Base-by-base conservation (phyloP, 805 yeast genomes). In the Wickerhamiella bombiphila region DNA sequence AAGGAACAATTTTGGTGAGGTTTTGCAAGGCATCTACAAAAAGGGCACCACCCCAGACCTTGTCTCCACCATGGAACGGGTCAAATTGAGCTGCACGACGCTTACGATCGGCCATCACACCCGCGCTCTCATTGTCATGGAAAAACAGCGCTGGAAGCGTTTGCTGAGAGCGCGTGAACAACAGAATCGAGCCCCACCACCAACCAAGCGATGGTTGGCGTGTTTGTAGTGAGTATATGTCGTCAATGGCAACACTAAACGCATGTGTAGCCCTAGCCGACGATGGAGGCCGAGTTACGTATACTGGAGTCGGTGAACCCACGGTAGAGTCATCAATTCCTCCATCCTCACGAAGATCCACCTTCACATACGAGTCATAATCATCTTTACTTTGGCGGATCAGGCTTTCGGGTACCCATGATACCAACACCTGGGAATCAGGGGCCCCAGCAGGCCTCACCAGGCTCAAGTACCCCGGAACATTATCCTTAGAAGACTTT, bases 141-240 rank as follows among this genome's bases (percentile, higher is more conserved):
- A 91, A 86, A 56, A 86, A 91, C 29, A 91, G 51, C 3, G 85
- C 77, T 0, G 97, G 97, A 14, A 83, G 58, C 32, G 74, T 72
- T 6, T 72, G 72, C 30, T 61, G 72, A 22, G 58, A 54, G 45
- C 70, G 70, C 1, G 88, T 71, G 56, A 82, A 77, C 21, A 91
- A 57, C 2, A 83, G 63, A 13, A 88, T 61, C 0, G 94, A 80
- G 0, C 99, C 99, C 59, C 70, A 73, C 95, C 96, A 88, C 74
- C 85, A 76, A 2, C 86, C 93, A 13, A 73, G 61, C 2, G 85
- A 74, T 4, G 95, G 96, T 2, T 76, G 76, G 38, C 96, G 67
- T 9, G 78, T 70, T 55, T 86, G 94, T 29, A 91, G 65, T 19
- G 94, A 80, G 55, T 74, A 88, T 4, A 88, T 53, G 42, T 67